Base-by-base conservation (phyloP, 495 filamentous ascomycete genomes). In the Penicillium salamii region DNA sequence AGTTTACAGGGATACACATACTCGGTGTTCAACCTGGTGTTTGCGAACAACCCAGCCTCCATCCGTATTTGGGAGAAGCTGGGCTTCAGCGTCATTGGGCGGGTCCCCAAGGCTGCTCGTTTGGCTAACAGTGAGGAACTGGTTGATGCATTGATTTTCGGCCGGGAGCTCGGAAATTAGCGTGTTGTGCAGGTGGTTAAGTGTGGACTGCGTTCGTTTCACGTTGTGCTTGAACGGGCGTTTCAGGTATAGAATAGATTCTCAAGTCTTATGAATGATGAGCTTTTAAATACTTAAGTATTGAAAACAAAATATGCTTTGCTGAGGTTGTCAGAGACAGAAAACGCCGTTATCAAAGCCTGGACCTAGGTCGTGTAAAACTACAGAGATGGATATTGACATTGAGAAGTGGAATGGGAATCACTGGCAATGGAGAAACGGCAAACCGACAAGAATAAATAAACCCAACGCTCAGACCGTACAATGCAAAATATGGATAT, bases 11-110 rank as follows among this genome's bases (percentile, higher is more conserved):
- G 92, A 32, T 98, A 96, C 72, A 89, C 85, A 50, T 97, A 97
- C 75, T 92, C 88, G 12, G 90, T 98, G 40, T 98, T 98, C 81
- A 97, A 98, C 70, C 84, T 98, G 9, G 93, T 98, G 13, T 98
- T 96, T 69, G 93, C 95, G 68, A 98, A 91, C 44, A 97, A 98
- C 65, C 83, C 90, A 9, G 92, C 89, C 5, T 96, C 91, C 11
- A 88, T 88, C 62, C 85, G 86, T 45, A 97, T 98, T 59, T 98
- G 93, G 93, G 93, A 98, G 64, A 87, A 82, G 3, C 81, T 98
- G 2, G 93, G 93, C 12, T 98, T 98, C 70, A 90, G 90, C 70
- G 83, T 91, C 39, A 91, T 98, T 61, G 93, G 92, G 3, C 85
- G 89, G 3, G 87, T 98, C 18, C 72, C 72, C 11, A 66, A 65